A percentile compares a stretch with the other conserved stretches of the same genome.
Evolutionary conservation across 257 asterid species (phyloP).

Genomic region (Scutellaria galericulata): DNA sequence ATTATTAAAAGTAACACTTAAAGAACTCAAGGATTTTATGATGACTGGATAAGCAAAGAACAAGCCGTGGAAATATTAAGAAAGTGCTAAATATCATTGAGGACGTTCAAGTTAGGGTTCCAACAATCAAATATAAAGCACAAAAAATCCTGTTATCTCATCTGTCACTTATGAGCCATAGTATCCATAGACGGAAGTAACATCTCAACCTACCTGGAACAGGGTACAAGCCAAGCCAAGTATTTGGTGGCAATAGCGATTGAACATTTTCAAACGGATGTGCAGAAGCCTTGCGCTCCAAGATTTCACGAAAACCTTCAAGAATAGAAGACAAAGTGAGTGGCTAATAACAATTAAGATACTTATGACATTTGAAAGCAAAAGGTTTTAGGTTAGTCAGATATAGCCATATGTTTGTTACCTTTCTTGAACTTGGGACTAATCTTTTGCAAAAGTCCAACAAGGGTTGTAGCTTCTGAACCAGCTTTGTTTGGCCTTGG

Average conservation of each 20-base stretch:
- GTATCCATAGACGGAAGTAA: constrained; percentile 12
- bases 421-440: constrained; percentile 96
- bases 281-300: constrained; percentile 90
- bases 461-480: constrained; percentile 77
- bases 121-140: neutral
- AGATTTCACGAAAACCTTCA: constrained; percentile 86
- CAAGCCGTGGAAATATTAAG: neutral
- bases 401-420: constrained; percentile 35
- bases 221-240: constrained; percentile 88
- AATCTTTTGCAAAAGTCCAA: constrained; percentile 88
- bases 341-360: constrained; percentile 12
- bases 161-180: constrained; percentile 17
- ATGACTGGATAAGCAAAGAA: constrained; percentile 8
- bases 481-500: constrained; percentile 70
- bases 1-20: constrained; percentile 19
- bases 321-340: constrained; percentile 30
- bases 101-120: neutral
- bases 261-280: constrained; percentile 96
- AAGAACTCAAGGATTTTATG: constrained; percentile 10
- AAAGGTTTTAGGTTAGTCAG: constrained; percentile 17
- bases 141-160: neutral
- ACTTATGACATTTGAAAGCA: constrained; percentile 1
- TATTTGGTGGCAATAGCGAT: constrained; percentile 76
- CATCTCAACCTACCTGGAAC: constrained; percentile 68
- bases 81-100: neutral